Percentiles rank a stretch among this genome's conserved stretches.
Conservation (phyloP, 441 rosid genomes). For the Codiaeum variegatum region DNA sequence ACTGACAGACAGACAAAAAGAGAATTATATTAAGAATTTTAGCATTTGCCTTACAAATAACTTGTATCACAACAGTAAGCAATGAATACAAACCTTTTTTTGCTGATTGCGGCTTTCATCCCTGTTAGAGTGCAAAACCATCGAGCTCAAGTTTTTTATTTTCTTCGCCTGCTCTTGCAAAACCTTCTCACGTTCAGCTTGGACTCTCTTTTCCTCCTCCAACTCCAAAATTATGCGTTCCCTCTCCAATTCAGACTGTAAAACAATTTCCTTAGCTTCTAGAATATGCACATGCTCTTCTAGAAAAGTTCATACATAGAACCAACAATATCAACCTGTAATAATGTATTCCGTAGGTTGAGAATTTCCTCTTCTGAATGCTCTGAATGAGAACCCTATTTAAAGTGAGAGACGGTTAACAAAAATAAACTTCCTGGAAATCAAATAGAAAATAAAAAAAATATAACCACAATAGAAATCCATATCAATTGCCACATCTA, state of each 20-base stretch:
- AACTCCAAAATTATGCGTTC: slow-evolving; percentile 86
- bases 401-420: neutral
- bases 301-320: slow-evolving; percentile 18
- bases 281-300: slow-evolving; percentile 10
- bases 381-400: slow-evolving; percentile 86
- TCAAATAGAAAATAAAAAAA: slow-evolving; percentile 11
- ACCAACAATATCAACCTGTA: slow-evolving; percentile 54
- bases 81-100: slow-evolving; percentile 55
- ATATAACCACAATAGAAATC: neutral
- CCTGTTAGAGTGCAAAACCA: slow-evolving; percentile 76
- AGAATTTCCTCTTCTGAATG: slow-evolving; percentile 87
- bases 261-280: slow-evolving; percentile 24
- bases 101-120: slow-evolving; percentile 59
- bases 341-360: slow-evolving; percentile 79
- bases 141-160: slow-evolving; percentile 85
- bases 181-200: slow-evolving; percentile 87
- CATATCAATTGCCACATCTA: neutral
- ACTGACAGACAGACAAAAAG: neutral
- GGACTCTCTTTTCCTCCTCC: slow-evolving; percentile 96
- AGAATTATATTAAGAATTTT: neutral
- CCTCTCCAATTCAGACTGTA: slow-evolving; percentile 89
- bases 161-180: slow-evolving; percentile 90
- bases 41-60: neutral
- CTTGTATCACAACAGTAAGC: neutral
- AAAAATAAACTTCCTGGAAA: neutral